Evolutionary conservation across 352 stramenopile genomes (phyloP), one percentile per base, ranked within the genome.

Genomic region (Plasmopara halstedii): DNA sequence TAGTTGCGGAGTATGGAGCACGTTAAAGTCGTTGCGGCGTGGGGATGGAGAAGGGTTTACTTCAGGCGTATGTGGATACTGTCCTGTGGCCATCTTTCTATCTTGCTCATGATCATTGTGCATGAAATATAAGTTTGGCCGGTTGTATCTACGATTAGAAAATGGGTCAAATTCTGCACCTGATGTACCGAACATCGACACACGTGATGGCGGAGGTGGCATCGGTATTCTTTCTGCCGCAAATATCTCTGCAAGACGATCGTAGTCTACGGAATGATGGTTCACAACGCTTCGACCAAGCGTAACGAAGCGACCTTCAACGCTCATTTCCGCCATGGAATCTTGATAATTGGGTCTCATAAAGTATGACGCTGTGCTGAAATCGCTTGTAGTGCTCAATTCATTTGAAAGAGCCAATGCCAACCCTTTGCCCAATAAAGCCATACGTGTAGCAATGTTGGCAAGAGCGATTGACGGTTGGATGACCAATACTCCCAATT

Each of bases 161-260:
- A 60, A 58, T 2, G 73, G 73, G 41, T 85, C 73, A 43, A 70
- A 66, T 2, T 53, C 58, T 8, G 56, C 61, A 17, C 46, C 58
- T 3, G 67, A 78, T 6, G 64, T 74, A 46, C 73, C 73, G 31
- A 82, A 86, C 73, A 86, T 83, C 14, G 68, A 73, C 37, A 86
- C 73, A 51, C 73, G 73, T 41, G 69, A 64, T 7, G 73, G 73
- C 5, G 73, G 67, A 9, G 67, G 67, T 6, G 64, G 64, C 54
- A 73, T 51, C 8, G 67, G 58, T 25, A 75, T 22, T 10, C 73
- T 68, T 37, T 64, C 61, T 11, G 51, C 34, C 0, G 35, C 43
- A 4, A 79, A 47, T 10, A 54, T 42, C 23, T 75, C 64, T 5
- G 56, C 56, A 6, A 79, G 51, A 8, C 62, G 67, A 38, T 79